Evolutionary conservation across 345 rosid species (phyloP).

Genomic region (Carallia brachiata): DNA sequence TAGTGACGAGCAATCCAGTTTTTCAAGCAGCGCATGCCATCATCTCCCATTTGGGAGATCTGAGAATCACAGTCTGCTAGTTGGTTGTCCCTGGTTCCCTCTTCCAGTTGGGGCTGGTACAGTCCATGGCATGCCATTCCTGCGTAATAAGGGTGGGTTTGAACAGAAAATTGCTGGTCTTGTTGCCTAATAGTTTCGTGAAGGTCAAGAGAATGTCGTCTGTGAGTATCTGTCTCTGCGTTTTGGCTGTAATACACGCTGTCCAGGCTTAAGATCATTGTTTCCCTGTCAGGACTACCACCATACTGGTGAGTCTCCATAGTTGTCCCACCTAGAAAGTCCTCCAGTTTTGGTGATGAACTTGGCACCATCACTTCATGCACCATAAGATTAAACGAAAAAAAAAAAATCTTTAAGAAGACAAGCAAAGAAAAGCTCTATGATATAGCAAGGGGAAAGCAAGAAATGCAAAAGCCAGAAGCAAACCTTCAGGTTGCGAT

Average conservation of each 20-base stretch:
- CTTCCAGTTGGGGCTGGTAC: constrained; percentile 35
- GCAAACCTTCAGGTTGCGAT: constrained; percentile 58
- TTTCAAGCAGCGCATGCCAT: constrained; percentile 33
- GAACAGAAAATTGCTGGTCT: constrained; percentile 28
- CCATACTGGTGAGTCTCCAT: constrained; percentile 42
- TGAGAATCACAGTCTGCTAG: constrained; percentile 32
- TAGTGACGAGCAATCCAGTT: constrained; percentile 45
- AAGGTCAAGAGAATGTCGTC: constrained; percentile 37
- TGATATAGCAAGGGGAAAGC: not conserved
- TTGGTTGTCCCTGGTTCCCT: constrained; percentile 28
- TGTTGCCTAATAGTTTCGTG: constrained; percentile 34
- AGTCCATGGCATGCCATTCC: constrained; percentile 32
- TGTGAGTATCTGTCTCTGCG: constrained; percentile 24
- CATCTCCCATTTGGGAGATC: constrained; percentile 28
- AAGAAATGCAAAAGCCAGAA: not conserved
- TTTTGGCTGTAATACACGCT: constrained; percentile 41
- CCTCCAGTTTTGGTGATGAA: constrained; percentile 70
- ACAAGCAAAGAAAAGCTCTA: not conserved
- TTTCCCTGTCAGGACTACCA: constrained; percentile 35
- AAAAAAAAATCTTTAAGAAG: not conserved
- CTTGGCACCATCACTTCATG: constrained; percentile 40
- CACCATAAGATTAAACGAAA: not conserved
- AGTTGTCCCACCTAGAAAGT: constrained; percentile 64
- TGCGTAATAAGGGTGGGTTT: constrained; percentile 34
- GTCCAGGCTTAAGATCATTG: constrained; percentile 50